Conservation (phyloP, 129 eudicot genomes). For the Artemisia annua region DNA sequence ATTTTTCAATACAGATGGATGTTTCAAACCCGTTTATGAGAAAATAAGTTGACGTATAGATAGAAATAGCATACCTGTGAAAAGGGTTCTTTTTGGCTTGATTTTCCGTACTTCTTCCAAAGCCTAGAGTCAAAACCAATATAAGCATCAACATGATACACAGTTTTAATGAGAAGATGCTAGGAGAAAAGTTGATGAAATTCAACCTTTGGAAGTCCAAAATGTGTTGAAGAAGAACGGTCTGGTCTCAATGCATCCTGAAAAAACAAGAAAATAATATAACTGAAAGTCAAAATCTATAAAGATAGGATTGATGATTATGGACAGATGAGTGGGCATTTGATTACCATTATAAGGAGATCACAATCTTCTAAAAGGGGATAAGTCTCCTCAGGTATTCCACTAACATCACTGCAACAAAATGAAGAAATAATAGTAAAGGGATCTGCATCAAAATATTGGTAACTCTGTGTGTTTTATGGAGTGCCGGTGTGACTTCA, state of each 20-base stretch:
- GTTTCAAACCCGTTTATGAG: background rate
- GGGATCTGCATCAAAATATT: background rate
- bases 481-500: background rate
- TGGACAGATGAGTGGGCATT: slow-evolving; percentile 10
- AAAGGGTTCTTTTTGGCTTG: slow-evolving; percentile 85
- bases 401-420: slow-evolving; percentile 86
- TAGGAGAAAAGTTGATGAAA: background rate
- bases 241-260: slow-evolving; percentile 96
- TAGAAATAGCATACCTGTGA: slow-evolving; percentile 56
- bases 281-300: background rate
- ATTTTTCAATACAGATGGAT: background rate
- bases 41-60: background rate
- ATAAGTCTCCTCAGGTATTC: slow-evolving; percentile 90
- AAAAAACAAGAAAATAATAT: slow-evolving; percentile 2
- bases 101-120: slow-evolving; percentile 93
- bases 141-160: slow-evolving; percentile 17
- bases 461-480: background rate
- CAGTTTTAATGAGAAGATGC: background rate
- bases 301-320: background rate
- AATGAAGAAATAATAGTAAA: slow-evolving; percentile 14
- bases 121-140: slow-evolving; percentile 47
- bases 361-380: slow-evolving; percentile 90
- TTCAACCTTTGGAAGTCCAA: slow-evolving; percentile 89
- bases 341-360: slow-evolving; percentile 72
- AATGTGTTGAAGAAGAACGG: slow-evolving; percentile 91